A percentile compares a stretch with the other conserved stretches of the same genome.
These are phyloP conservation scores for Gossypium gossypioides DNA, from an alignment of 441 rosid genomes.

Conservation along the genomic window DNA sequence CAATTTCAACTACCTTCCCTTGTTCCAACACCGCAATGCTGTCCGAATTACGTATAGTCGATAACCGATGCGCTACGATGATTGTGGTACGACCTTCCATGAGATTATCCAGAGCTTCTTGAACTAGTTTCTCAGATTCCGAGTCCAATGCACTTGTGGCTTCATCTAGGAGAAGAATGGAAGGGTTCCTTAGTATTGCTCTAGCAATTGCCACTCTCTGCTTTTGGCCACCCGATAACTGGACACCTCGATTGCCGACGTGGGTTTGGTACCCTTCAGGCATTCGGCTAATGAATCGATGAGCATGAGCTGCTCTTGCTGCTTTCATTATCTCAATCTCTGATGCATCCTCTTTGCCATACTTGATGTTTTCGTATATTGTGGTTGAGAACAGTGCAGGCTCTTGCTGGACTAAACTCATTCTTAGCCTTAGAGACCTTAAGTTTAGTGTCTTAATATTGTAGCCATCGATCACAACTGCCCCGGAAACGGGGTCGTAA, in stretches of 20 bases:
- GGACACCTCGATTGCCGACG: constrained; percentile 64
- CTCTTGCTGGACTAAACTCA: constrained; percentile 75
- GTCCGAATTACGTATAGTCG: constrained; percentile 48
- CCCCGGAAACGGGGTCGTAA: constrained; percentile 51
- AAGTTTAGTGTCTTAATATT: constrained; percentile 50
- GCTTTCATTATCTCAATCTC: constrained; percentile 62
- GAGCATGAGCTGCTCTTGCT: constrained; percentile 68
- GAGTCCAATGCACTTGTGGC: constrained; percentile 75
- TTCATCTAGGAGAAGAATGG: constrained; percentile 65
- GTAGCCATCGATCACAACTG: constrained; percentile 46
- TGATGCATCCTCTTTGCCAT: constrained; percentile 52
- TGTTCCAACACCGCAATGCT: constrained; percentile 50
- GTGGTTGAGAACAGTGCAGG: constrained; percentile 72
- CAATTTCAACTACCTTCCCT: constrained; percentile 59
- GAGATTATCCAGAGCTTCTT: constrained; percentile 57
- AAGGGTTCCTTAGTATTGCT: constrained; percentile 63
- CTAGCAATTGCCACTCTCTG: constrained; percentile 77
- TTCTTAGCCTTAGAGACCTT: constrained; percentile 47
- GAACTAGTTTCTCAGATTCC: constrained; percentile 54
- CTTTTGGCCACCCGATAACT: constrained; percentile 67
- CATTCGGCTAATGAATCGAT: constrained; percentile 63
- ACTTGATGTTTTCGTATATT: constrained; percentile 61
- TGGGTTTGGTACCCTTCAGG: constrained; percentile 59
- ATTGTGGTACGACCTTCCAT: constrained; percentile 66
- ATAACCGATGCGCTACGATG: constrained; percentile 68